Evolutionary conservation across 1,139 yeast species (phyloP), one percentile per base, ranked within the genome.

Genomic region (Candida glucosophila): DNA sequence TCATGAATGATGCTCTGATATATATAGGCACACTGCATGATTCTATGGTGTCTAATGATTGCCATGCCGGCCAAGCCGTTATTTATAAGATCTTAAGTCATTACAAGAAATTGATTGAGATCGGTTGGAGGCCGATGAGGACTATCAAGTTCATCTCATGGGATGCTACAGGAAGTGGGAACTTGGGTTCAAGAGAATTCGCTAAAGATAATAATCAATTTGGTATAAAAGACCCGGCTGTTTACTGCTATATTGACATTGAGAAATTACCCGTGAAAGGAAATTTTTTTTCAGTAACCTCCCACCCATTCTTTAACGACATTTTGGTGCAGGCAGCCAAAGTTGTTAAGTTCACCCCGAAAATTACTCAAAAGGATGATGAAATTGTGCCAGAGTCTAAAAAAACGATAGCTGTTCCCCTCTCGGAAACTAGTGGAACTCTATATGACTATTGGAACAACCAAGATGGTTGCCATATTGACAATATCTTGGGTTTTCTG

Each of bases 91-190:
- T 61, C 3, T 55, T 61, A 57, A 43, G 64, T 21, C 55, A 58
- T 27, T 58, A 53, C 31, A 52, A 54, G 15, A 41, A 49, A 27
- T 44, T 64, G 28, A 39, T 43, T 3, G 36, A 43, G 13, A 28
- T 49, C 22, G 71, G 71, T 1, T 64, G 71, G 71, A 55, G 52
- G 36, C 71, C 71, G 1, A 42, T 63, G 23, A 45, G 71, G 23
- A 57, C 51, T 16, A 58, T 64, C 21, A 51, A 53, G 29, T 62
- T 64, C 39, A 47, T 63, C 4, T 58, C 67, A 2, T 63, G 67
- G 64, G 71, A 64, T 38, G 67, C 62, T 2, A 42, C 59, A 11
- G 37, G 49, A 17, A 52, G 50, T 29, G 64, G 65, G 3, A 39
- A 51, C 12, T 29, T 55, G 11, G 69, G 69, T 1, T 44, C 62